phyloP scores from a whole-genome alignment of 345 rosid genomes.

The Firmiana major region DNA sequence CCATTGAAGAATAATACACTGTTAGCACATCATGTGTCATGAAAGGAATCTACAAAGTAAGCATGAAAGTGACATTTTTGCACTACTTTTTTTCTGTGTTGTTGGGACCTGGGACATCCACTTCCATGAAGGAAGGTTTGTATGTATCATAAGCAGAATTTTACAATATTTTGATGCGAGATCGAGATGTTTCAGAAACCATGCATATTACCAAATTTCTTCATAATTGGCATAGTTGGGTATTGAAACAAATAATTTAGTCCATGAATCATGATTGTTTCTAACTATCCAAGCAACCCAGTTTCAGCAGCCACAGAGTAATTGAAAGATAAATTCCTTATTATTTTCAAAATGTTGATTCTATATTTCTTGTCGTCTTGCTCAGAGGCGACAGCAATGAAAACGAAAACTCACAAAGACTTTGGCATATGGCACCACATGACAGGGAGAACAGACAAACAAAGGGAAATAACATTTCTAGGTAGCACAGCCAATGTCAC shows the following conservation, averaged over 20 bases:
- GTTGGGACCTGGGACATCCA: neutral
- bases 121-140: neutral
- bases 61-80: neutral
- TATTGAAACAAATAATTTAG: neutral
- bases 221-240: neutral
- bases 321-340: neutral
- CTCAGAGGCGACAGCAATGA: neutral
- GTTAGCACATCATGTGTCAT: neutral
- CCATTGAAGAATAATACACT: neutral
- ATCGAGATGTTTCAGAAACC: too few species aligned
- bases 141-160: too few species aligned
- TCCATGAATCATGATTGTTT: neutral
- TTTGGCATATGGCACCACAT: neutral
- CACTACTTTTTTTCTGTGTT: neutral
- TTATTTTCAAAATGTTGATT: neutral
- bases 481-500: neutral
- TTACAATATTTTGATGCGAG: too few species aligned
- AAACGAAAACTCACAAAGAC: neutral
- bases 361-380: neutral
- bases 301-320: neutral
- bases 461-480: neutral
- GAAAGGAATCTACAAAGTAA: neutral
- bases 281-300: neutral
- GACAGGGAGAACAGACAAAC: neutral
- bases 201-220: neutral